A percentile compares a stretch with the other conserved stretches of the same genome.
Conservation (phyloP, 805 yeast genomes). For the Wickerhamiella qilinensis region DNA sequence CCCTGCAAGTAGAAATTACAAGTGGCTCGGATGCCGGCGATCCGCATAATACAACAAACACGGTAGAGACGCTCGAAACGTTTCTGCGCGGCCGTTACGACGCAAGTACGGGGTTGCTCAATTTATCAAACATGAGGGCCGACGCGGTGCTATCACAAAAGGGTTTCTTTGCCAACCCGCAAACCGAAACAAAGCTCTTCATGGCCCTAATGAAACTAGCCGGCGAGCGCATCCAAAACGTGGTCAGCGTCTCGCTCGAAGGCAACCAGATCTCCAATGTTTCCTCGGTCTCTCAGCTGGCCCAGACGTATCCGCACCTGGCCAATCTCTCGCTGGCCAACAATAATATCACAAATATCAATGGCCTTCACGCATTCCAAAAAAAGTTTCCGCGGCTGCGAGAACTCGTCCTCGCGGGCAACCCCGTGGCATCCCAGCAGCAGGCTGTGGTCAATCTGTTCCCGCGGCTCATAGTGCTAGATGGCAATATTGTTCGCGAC, state of each 20-base stretch:
- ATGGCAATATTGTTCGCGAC: conserved; percentile 64
- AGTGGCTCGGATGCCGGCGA: conserved; percentile 5
- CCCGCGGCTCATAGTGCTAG: conserved; percentile 66
- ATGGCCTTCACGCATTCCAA: conserved; percentile 56
- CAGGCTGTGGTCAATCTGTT: conserved; percentile 50
- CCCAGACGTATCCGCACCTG: conserved; percentile 59
- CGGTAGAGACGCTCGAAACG: conserved; percentile 45
- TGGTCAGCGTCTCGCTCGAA: conserved; percentile 43
- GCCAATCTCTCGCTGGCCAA: conserved; percentile 67
- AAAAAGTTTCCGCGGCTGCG: conserved; percentile 57
- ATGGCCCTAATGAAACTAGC: conserved; percentile 82
- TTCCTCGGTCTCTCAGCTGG: conserved; percentile 40
- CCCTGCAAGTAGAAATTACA: conserved; percentile 35
- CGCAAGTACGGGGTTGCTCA: conserved; percentile 45
- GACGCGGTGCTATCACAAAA: conserved; percentile 44
- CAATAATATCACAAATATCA: conserved; percentile 46
- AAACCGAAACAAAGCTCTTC: conserved; percentile 66
- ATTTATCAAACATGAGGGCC: conserved; percentile 44
- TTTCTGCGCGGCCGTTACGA: conserved; percentile 57
- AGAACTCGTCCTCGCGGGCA: conserved; percentile 63
- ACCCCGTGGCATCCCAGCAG: conserved; percentile 44
- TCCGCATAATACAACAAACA: conserved; percentile 19
- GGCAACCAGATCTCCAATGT: conserved; percentile 48
- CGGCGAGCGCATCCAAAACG: conserved; percentile 30
- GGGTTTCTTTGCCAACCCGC: conserved; percentile 48